Evolutionary conservation across 2,329 filamentous ascomycete species (phyloP), one percentile per base, ranked within the genome.

Genomic region (Monilinia vaccinii-corymbosi): DNA sequence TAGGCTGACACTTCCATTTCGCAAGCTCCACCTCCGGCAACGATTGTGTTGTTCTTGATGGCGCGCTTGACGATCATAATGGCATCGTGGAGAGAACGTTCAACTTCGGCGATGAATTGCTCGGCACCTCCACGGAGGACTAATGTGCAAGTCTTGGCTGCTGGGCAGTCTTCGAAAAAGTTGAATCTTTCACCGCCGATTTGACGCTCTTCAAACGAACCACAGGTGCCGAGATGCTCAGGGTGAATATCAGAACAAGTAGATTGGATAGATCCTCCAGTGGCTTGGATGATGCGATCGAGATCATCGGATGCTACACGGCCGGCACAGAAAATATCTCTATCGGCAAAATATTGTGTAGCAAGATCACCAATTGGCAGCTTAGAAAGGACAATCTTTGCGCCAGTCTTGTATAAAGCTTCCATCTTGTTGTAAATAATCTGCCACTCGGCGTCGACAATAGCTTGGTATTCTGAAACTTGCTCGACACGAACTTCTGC

Each of bases 21-120:
- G 70, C 82, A 86, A 21, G 94, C 93, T 73, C 94, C 94, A 69
- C 94, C 94, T 69, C 94, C 94, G 49, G 92, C 94, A 31, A 99
- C 94, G 66, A 99, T 96, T 72, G 84, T 89, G 72, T 87, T 87
- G 80, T 97, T 96, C 79, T 90, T 91, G 75, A 97, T 91, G 32
- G 94, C 91, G 63, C 95, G 91, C 84, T 97, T 97, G 72, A 99
- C 94, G 71, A 99, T 96, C 94, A 99, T 99, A 76, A 99, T 97
- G 69, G 94, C 94, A 71, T 99, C 94, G 80, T 99, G 94, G 67
- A 99, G 83, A 72, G 91, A 96, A 65, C 94, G 89, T 80, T 99
- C 94, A 1, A 97, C 94, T 75, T 99, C 94, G 61, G 94, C 94
- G 70, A 99, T 99, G 78, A 99, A 99, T 75, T 99, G 94, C 79